Percentiles rank a stretch among this genome's conserved stretches.
phyloP scores from a whole-genome alignment of 1,139 yeast species.

The Saccharomyces hybrid region DNA sequence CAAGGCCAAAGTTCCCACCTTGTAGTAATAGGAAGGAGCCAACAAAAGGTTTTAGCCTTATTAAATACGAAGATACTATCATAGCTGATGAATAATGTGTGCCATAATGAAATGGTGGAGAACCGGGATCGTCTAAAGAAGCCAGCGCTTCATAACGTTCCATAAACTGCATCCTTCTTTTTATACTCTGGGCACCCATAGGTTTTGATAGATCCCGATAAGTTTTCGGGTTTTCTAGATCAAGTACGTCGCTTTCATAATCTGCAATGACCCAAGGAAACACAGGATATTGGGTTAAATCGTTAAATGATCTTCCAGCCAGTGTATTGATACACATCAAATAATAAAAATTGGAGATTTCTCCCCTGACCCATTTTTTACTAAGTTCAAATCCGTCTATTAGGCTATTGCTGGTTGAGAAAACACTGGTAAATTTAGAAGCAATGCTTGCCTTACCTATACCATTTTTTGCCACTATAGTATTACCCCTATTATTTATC shows the following conservation, averaged over 20 bases:
- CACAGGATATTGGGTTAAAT: constrained; percentile 79
- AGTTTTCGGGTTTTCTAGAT: constrained; percentile 49
- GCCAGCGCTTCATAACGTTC: constrained; percentile 64
- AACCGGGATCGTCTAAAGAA: constrained; percentile 42
- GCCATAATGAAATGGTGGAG: constrained; percentile 82
- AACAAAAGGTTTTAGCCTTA: constrained; percentile 69
- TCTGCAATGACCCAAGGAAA: constrained; percentile 88
- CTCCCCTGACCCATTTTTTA: constrained; percentile 63
- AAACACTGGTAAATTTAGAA: constrained; percentile 36
- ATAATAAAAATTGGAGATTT: constrained; percentile 73
- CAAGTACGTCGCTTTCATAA: constrained; percentile 57
- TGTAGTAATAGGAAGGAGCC: constrained; percentile 69
- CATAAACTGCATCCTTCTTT: constrained; percentile 51
- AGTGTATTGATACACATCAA: constrained; percentile 69
- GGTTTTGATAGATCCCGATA: constrained; percentile 76
- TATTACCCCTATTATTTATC: constrained; percentile 15
- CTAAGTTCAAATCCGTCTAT: constrained; percentile 46
- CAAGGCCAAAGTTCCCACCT: constrained; percentile 83
- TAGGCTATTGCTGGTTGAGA: constrained; percentile 30
- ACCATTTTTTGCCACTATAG: constrained; percentile 28
- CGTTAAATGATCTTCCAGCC: constrained; percentile 84
- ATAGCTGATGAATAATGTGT: constrained; percentile 89
- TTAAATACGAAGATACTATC: constrained; percentile 76
- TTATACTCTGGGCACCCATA: constrained; percentile 74
- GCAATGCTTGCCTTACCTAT: constrained; percentile 29